A percentile compares a stretch with the other conserved stretches of the same genome.
Conservation (phyloP, 2,329 filamentous ascomycete genomes). For the Penicillium nordicum region DNA sequence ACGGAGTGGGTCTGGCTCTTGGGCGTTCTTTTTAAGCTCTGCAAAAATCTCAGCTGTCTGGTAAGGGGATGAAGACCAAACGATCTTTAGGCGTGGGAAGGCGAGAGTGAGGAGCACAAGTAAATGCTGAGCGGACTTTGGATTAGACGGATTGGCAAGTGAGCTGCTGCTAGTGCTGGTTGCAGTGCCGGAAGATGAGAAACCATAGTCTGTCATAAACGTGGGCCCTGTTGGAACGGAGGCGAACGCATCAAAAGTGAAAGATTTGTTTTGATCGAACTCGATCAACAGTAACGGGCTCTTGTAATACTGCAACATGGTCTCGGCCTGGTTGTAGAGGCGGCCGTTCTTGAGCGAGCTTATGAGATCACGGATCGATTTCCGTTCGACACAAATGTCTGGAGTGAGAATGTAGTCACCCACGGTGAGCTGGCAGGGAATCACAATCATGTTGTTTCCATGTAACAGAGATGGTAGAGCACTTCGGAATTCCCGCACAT, state of each 20-base stretch:
- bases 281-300: conserved; percentile 90
- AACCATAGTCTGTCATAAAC: conserved; percentile 54
- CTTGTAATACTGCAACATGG: conserved; percentile 92
- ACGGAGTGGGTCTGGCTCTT: conserved; percentile 84
- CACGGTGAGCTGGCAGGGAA: conserved; percentile 94
- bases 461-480: conserved; percentile 88
- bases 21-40: conserved; percentile 81
- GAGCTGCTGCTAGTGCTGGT: conserved; percentile 57
- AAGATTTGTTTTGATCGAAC: conserved; percentile 95
- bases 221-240: conserved; percentile 40
- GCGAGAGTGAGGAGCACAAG: conserved; percentile 88
- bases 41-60: conserved; percentile 98
- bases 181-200: conserved; percentile 35
- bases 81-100: conserved; percentile 83
- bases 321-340: conserved; percentile 85
- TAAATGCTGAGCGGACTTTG: conserved; percentile 83
- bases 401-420: conserved; percentile 94
- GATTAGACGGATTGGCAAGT: conserved; percentile 59
- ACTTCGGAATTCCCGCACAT: conserved; percentile 93
- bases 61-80: conserved; percentile 91
- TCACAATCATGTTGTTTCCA: conserved; percentile 79
- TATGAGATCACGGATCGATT: conserved; percentile 87
- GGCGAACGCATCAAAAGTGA: conserved; percentile 74
- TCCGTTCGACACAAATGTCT: conserved; percentile 88
- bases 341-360: conserved; percentile 88